Evolutionary conservation across 2,329 filamentous ascomycete species (phyloP).

Genomic region (Escovopsis sp.): DNA sequence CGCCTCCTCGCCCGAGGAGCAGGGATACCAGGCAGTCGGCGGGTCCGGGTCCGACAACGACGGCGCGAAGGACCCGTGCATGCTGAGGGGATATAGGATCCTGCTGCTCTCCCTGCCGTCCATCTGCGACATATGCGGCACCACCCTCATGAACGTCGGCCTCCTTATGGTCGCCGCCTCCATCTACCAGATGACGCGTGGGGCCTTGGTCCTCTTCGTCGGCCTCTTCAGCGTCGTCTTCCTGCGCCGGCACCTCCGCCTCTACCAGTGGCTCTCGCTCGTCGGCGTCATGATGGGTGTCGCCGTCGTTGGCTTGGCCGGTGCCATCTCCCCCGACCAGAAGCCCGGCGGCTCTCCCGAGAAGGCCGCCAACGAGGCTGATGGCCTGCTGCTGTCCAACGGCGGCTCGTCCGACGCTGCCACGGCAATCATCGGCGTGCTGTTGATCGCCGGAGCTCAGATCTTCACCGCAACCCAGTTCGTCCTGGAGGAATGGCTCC

Average conservation of each 20-base stretch:
- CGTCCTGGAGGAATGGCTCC: slow-evolving; percentile 85
- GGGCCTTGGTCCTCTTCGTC: slow-evolving; percentile 87
- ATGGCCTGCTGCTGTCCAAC: slow-evolving; percentile 16
- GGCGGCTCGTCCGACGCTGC: slow-evolving; percentile 21
- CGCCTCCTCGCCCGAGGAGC: slow-evolving; percentile 24
- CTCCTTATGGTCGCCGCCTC: slow-evolving; percentile 86
- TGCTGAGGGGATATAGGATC: slow-evolving; percentile 56
- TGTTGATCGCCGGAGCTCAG: slow-evolving; percentile 85
- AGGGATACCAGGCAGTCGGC: slow-evolving; percentile 52
- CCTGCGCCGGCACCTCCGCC: slow-evolving; percentile 57
- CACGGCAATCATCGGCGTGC: slow-evolving; percentile 63
- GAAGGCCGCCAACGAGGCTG: slow-evolving; percentile 16
- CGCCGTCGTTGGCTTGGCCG: slow-evolving; percentile 76
- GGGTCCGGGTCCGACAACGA: slow-evolving; percentile 23
- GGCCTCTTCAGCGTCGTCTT: slow-evolving; percentile 91
- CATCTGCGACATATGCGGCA: slow-evolving; percentile 86
- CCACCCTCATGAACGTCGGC: slow-evolving; percentile 93
- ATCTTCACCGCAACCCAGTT: slow-evolving; percentile 96
- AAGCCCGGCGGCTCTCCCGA: slow-evolving; percentile 27
- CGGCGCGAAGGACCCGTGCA: slow-evolving; percentile 27
- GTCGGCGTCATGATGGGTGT: slow-evolving; percentile 80
- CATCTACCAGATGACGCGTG: slow-evolving; percentile 97
- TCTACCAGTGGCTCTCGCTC: slow-evolving; percentile 89
- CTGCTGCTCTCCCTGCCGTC: slow-evolving; percentile 69
- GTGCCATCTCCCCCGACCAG: slow-evolving; percentile 60